These are phyloP conservation scores for Martensiomyces pterosporus DNA, from an alignment of 192 early-diverging fungal genomes.

Conservation along the genomic window DNA sequence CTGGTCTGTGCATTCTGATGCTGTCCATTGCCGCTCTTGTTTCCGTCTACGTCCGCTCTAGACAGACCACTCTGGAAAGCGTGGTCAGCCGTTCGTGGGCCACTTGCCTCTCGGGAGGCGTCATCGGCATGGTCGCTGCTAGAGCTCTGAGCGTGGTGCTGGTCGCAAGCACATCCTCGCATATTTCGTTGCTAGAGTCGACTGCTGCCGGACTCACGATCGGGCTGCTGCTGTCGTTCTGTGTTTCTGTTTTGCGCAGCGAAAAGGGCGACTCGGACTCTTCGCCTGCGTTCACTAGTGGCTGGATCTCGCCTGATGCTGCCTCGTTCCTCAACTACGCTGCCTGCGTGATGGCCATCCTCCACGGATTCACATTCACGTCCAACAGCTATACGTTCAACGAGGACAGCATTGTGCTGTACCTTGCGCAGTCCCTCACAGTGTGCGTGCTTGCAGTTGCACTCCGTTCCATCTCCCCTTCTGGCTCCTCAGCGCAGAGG, in stretches of 20 bases:
- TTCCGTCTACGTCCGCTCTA: conserved; percentile 6
- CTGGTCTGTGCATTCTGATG: conserved; percentile 61
- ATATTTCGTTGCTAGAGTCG: conserved; percentile 14
- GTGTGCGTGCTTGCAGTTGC: conserved; percentile 30
- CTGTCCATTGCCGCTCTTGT: conserved; percentile 7
- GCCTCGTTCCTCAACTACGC: conserved; percentile 12
- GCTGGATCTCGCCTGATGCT: too few species aligned
- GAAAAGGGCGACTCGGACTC: conserved; percentile 40
- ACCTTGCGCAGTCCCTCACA: conserved; percentile 65
- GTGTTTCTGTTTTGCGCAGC: not conserved
- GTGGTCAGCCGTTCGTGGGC: conserved; percentile 4
- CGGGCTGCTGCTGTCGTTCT: conserved; percentile 18
- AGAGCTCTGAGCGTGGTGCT: conserved; percentile 13
- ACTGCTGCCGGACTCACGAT: conserved; percentile 16
- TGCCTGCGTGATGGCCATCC: conserved; percentile 30
- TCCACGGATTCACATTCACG: conserved; percentile 63
- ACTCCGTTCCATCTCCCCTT: not conserved
- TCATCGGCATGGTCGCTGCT: conserved; percentile 8
- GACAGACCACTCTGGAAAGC: conserved; percentile 6
- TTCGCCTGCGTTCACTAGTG: conserved; percentile 65
- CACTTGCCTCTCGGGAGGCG: conserved; percentile 3
- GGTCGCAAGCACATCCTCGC: not conserved
- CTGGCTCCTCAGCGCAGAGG: conserved; percentile 12
- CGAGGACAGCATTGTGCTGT: conserved; percentile 74
- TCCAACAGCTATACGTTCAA: conserved; percentile 90